These are phyloP conservation scores for Torrubiellomyces zombiae DNA, from an alignment of 2,329 filamentous ascomycete genomes.

Conservation along the genomic window DNA sequence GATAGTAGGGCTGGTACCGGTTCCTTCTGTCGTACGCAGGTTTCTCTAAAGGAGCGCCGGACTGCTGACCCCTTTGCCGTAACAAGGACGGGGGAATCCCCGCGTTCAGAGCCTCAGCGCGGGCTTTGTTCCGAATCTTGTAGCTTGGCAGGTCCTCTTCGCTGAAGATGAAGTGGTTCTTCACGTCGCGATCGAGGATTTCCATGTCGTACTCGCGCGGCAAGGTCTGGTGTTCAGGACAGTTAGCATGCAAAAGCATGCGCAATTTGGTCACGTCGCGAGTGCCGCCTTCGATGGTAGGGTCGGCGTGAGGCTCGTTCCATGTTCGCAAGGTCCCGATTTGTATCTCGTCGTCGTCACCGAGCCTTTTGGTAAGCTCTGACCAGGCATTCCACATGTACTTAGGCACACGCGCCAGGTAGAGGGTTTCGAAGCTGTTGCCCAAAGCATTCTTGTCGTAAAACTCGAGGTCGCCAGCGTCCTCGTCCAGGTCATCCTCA, in stretches of 20 bases:
- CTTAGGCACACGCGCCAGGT: constrained; percentile 63
- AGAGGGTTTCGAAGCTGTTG: constrained; percentile 31
- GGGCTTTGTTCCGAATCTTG: constrained; percentile 30
- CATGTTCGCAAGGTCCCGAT: constrained; percentile 57
- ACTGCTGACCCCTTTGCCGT: constrained; percentile 19
- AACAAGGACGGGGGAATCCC: constrained; percentile 43
- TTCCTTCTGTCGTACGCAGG: constrained; percentile 26
- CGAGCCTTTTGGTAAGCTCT: constrained; percentile 35
- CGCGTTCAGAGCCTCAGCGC: constrained; percentile 37
- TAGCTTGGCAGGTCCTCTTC: constrained; percentile 68
- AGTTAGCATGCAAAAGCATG: constrained; percentile 51
- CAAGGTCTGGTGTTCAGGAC: constrained; percentile 53
- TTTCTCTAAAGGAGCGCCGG: constrained; percentile 16
- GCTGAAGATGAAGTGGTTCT: constrained; percentile 82
- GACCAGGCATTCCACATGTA: constrained; percentile 70
- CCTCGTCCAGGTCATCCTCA: constrained; percentile 53
- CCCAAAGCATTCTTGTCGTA: constrained; percentile 26
- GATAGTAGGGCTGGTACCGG: constrained; percentile 42
- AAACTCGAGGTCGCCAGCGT: constrained; percentile 40
- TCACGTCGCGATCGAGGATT: constrained; percentile 43
- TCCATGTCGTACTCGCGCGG: constrained; percentile 80
- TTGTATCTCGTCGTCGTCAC: constrained; percentile 67
- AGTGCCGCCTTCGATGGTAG: constrained; percentile 25
- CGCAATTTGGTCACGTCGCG: constrained; percentile 22
- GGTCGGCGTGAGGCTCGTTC: constrained; percentile 35